A percentile compares a stretch with the other conserved stretches of the same genome.
phyloP scores from a whole-genome alignment of 106 monocot genomes.

The Dioscorea alata region DNA sequence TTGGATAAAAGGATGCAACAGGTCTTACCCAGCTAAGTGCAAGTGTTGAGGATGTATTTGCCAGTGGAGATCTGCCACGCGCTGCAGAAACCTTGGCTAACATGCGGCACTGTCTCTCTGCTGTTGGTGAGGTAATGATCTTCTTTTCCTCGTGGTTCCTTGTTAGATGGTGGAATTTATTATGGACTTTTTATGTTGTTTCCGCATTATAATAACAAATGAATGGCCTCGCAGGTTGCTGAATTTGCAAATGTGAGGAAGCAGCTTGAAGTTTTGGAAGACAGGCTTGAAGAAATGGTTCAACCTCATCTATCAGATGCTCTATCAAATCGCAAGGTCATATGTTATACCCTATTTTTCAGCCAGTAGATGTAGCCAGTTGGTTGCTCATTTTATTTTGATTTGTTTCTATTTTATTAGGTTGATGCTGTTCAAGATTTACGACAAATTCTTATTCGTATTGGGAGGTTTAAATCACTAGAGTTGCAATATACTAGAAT shows the following conservation, averaged over 20 bases:
- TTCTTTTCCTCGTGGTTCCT: not conserved
- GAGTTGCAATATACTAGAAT: conserved; percentile 83
- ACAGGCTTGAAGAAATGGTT: conserved; percentile 95
- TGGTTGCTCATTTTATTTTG: not conserved
- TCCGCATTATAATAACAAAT: not conserved
- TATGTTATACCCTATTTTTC: not conserved
- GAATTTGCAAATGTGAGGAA: conserved; percentile 99
- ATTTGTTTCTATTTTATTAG: conserved; percentile 22
- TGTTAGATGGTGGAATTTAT: not conserved
- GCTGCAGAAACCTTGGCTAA: conserved; percentile 97
- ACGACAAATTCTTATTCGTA: conserved; percentile 77
- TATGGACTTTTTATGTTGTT: not conserved
- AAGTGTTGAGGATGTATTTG: conserved; percentile 96
- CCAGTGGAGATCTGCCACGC: conserved; percentile 95
- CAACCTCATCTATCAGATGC: conserved; percentile 85
- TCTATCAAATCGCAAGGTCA: conserved; percentile 78
- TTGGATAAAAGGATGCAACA: conserved; percentile 76
- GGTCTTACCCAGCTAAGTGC: conserved; percentile 93
- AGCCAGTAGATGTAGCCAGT: not conserved
- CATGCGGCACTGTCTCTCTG: conserved; percentile 96
- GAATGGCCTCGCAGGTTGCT: conserved; percentile 60
- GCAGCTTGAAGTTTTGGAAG: conserved; percentile 93
- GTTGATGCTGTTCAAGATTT: conserved; percentile 94
- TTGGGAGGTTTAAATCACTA: conserved; percentile 80
- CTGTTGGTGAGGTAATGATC: conserved; percentile 78